Evolutionary conservation across 1,284 basidiomycete genomes (phyloP).

Genomic region (Cryptococcus sp.): DNA sequence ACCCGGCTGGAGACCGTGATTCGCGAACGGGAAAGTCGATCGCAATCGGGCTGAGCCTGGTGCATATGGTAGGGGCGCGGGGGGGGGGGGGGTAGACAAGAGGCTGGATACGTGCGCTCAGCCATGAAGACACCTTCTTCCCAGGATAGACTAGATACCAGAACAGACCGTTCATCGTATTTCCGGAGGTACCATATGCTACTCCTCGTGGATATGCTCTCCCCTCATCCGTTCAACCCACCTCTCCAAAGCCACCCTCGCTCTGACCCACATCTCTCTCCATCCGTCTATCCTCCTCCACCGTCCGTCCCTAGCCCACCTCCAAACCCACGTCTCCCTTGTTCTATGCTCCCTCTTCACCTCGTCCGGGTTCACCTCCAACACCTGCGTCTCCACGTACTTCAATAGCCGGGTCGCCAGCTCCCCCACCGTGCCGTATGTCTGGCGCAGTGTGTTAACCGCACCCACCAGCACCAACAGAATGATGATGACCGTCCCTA

Average conservation of each 20-base stretch:
- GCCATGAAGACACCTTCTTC: too few relatives aligned
- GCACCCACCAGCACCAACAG: constrained; percentile 39
- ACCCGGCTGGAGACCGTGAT: too few relatives aligned
- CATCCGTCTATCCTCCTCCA: constrained; percentile 24
- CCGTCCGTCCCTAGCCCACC: constrained; percentile 20
- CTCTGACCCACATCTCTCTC: constrained; percentile 21
- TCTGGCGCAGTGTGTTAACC: constrained; percentile 33
- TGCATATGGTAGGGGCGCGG: too few relatives aligned
- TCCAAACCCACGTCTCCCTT: constrained; percentile 16
- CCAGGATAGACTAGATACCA: too few relatives aligned
- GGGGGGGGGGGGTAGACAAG: too few relatives aligned
- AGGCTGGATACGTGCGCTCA: too few relatives aligned
- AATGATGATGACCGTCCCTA: constrained; percentile 32
- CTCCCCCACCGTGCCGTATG: constrained; percentile 27
- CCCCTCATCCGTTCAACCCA: constrained; percentile 2
- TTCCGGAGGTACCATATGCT: background rate
- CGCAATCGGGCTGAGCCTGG: too few relatives aligned
- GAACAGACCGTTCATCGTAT: too few relatives aligned
- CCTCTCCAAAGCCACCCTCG: constrained; percentile 5
- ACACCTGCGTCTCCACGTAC: constrained; percentile 44
- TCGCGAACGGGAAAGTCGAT: too few relatives aligned
- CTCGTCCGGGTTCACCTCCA: constrained; percentile 41
- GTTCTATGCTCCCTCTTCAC: constrained; percentile 6
- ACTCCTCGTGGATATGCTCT: background rate
- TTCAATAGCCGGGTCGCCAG: constrained; percentile 26